Evolutionary conservation across 2,329 filamentous ascomycete species (phyloP), one percentile per base, ranked within the genome.

Genomic region (Huntiella moniliformis): DNA sequence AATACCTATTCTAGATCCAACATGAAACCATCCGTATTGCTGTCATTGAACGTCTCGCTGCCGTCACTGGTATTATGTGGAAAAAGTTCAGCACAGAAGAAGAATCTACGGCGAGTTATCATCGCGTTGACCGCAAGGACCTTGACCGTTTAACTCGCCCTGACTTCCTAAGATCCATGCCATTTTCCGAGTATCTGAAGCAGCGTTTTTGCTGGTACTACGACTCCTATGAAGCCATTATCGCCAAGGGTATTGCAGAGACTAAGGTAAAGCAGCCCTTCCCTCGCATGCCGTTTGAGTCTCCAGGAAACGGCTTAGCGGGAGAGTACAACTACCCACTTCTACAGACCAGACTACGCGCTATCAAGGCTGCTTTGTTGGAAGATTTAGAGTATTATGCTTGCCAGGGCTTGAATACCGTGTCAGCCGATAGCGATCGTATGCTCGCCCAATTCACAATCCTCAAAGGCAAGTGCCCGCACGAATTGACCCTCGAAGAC

Each of bases 151-250:
- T 28, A 10, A 28, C 22, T 10, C 22, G 22, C 22, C 22, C 22
- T 8, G 22, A 28, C 6, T 28, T 7, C 22, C 22, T 6, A 28
- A 28, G 10, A 28, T 28, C 22, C 82, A 93, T 53, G 84, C 86
- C 0, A n/a, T 96, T 96, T 64, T 79, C 77, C 53, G 88, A 96
- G 56, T 67, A 94, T 4, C 83, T 81, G 68, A 96, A 96, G 62
- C 77, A 82, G 34, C 77, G 87, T 1, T 95, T 96, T 57, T 66
- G 96, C 11, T 96, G 91, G 91, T 96, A 96, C 62, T 93, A 83
- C 59, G 82, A 92, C 53, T 82, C 82, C 3, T 96, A 96, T 56
- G 65, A 91, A 16, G 65, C 71, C 3, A 71, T 79, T 1, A 77
- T 93, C 44, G 68, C 76, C 34, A 70, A 76, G 50, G 81, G 78